Percentiles rank a stretch among this genome's conserved stretches.
Evolutionary conservation across 2,329 filamentous ascomycete genomes (phyloP).

Genomic region (Shiraia bambusicola): DNA sequence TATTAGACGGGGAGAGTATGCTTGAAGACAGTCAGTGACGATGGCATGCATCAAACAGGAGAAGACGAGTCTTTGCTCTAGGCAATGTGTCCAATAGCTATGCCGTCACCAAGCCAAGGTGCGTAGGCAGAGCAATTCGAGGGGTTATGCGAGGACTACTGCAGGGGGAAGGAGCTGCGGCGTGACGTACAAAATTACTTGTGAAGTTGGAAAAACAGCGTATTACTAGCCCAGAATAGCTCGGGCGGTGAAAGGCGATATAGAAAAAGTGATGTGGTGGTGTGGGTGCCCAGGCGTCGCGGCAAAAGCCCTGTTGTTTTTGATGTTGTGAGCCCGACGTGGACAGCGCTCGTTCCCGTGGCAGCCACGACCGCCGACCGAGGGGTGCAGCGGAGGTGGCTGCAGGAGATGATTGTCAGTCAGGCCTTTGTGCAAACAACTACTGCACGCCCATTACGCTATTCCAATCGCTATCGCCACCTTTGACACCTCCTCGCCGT

Average conservation of each 20-base stretch:
- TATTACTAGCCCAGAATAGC: too few species aligned
- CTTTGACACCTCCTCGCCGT: not conserved
- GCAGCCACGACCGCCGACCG: conserved; percentile 1
- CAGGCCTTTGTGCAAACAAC: not conserved
- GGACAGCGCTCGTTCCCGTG: conserved; percentile 2
- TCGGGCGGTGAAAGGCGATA: not conserved
- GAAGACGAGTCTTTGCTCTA: not conserved
- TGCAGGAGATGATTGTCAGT: not conserved
- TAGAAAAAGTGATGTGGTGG: conserved; percentile 1
- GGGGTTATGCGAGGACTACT: conserved; percentile 1
- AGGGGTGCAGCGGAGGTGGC: conserved; percentile 2
- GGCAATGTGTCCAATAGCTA: not conserved
- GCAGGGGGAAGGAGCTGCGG: not conserved
- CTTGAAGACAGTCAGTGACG: conserved; percentile 9
- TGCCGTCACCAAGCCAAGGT: not conserved
- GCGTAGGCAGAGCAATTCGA: not conserved
- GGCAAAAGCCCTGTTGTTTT: conserved; percentile 2
- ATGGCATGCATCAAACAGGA: not conserved
- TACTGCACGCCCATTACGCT: too few species aligned
- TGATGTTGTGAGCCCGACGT: conserved; percentile 2
- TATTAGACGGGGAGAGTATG: not conserved
- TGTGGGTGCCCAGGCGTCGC: not conserved
- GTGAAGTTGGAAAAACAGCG: too few species aligned
- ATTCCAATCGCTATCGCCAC: not conserved
- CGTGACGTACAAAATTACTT: conserved; percentile 4